phyloP scores from a whole-genome alignment of 2,329 filamentous ascomycete genomes.

The Decorospora gaudefroyi region DNA sequence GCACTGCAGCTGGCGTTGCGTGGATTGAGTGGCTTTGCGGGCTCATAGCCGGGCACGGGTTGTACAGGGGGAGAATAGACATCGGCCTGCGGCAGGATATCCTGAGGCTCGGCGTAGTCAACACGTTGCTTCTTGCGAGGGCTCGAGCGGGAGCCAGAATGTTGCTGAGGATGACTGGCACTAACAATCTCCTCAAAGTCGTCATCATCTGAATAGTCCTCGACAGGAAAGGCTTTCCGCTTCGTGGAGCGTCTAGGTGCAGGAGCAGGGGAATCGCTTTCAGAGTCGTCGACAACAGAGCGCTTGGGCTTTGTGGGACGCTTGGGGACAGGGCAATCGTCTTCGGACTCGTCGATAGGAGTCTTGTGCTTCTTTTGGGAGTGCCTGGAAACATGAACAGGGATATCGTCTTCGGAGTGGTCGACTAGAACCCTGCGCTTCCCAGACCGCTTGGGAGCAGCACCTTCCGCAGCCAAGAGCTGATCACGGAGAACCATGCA shows the following conservation, averaged over 20 bases:
- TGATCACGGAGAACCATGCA: constrained; percentile 6
- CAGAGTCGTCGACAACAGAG: not conserved
- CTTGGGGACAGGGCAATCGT: not conserved
- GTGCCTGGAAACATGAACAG: no score
- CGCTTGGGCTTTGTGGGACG: not conserved
- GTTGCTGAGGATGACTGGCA: not conserved
- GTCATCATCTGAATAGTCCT: constrained; percentile 3
- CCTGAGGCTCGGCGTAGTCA: constrained; percentile 15
- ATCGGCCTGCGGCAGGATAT: not conserved
- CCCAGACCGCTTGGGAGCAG: not conserved
- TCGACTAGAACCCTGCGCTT: not conserved
- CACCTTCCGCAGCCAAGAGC: constrained; percentile 5
- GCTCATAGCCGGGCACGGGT: not conserved
- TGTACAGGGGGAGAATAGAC: not conserved
- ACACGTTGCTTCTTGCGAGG: constrained; percentile 19
- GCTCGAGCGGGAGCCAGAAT: constrained; percentile 2
- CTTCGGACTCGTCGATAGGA: not conserved
- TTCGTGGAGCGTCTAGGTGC: not conserved
- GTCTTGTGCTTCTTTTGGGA: no score
- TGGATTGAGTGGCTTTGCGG: not conserved
- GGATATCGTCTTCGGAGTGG: constrained; percentile 2
- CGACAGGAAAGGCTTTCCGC: not conserved
- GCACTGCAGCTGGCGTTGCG: constrained; percentile 9
- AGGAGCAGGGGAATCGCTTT: constrained; percentile 1
- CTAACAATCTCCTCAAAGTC: not conserved